These are phyloP conservation scores for Aspergillus glaucus DNA, from an alignment of 2,329 filamentous ascomycete genomes.

Conservation along the genomic window DNA sequence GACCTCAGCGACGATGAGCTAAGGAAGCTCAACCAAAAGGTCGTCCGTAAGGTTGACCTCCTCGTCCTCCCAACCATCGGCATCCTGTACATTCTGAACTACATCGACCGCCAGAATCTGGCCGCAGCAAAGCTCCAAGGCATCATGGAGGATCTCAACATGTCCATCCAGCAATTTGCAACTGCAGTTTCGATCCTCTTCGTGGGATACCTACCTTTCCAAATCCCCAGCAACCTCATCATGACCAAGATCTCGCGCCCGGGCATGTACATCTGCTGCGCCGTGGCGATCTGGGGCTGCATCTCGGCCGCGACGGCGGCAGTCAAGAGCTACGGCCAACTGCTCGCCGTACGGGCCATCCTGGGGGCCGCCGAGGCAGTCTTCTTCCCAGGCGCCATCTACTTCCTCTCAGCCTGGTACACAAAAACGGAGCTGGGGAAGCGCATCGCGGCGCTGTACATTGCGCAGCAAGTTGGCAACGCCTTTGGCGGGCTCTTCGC, in stretches of 20 bases:
- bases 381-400: slow-evolving; percentile 46
- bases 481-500: slow-evolving; percentile 23
- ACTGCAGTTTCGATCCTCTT: slow-evolving; percentile 22
- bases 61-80: slow-evolving; percentile 26
- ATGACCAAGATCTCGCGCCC: slow-evolving; percentile 48
- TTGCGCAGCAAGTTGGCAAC: slow-evolving; percentile 21
- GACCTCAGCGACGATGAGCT: slow-evolving; percentile 17
- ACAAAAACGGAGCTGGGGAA: slow-evolving; percentile 27
- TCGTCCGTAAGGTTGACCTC: slow-evolving; percentile 27
- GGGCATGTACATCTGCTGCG: slow-evolving; percentile 46
- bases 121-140: slow-evolving; percentile 36
- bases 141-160: slow-evolving; percentile 35
- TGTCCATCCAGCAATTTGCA: slow-evolving; percentile 32
- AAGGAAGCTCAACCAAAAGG: slow-evolving; percentile 14
- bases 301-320: slow-evolving; percentile 43
- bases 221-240: slow-evolving; percentile 45
- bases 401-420: slow-evolving; percentile 38
- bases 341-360: slow-evolving; percentile 53
- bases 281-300: slow-evolving; percentile 56
- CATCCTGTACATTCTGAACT: slow-evolving; percentile 38
- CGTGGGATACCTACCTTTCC: slow-evolving; percentile 22
- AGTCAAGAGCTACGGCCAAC: slow-evolving; percentile 47
- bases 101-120: slow-evolving; percentile 35
- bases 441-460: slow-evolving; percentile 26
- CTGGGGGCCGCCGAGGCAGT: slow-evolving; percentile 59